Conservation (phyloP, 495 filamentous ascomycete genomes). For the Cladorrhinum samala region DNA sequence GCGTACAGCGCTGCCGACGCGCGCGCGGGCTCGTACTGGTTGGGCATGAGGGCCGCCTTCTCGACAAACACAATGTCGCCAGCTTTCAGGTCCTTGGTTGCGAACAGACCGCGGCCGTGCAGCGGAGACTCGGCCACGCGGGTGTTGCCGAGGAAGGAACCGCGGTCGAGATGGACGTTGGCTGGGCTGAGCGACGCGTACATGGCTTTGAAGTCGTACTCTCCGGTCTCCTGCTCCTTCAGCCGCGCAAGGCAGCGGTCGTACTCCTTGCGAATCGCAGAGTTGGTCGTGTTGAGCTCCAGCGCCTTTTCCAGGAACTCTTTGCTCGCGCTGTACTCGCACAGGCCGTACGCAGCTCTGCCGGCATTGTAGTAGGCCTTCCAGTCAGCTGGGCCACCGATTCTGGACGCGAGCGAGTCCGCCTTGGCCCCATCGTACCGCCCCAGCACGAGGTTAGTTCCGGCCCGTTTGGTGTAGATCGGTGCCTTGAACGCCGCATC, state of each 20-base stretch:
- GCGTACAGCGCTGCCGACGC: constrained; percentile 37
- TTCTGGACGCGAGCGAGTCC: constrained; percentile 34
- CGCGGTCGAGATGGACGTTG: constrained; percentile 38
- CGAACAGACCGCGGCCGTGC: constrained; percentile 45
- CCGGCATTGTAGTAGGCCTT: constrained; percentile 46
- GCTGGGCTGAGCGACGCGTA: constrained; percentile 24
- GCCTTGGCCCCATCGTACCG: constrained; percentile 43
- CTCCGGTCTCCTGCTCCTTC: constrained; percentile 33
- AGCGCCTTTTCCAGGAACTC: constrained; percentile 27
- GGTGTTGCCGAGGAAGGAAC: constrained; percentile 32
- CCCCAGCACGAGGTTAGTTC: constrained; percentile 37
- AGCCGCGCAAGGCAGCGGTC: constrained; percentile 29
- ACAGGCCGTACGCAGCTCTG: constrained; percentile 43
- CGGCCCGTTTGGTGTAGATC: constrained; percentile 40
- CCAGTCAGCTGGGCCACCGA: constrained; percentile 26
- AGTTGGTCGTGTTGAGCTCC: constrained; percentile 26
- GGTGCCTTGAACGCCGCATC: constrained; percentile 15
- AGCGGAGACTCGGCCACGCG: constrained; percentile 12
- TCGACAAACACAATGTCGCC: constrained; percentile 50
- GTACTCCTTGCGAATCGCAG: constrained; percentile 27
- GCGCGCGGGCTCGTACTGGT: constrained; percentile 28
- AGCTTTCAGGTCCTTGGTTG: constrained; percentile 38
- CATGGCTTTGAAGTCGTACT: constrained; percentile 42
- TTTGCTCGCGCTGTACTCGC: constrained; percentile 29
- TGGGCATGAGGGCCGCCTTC: constrained; percentile 44